A percentile compares a stretch with the other conserved stretches of the same genome.
Conservation (phyloP, 257 asterid species). For the Cinchona pubescens region DNA sequence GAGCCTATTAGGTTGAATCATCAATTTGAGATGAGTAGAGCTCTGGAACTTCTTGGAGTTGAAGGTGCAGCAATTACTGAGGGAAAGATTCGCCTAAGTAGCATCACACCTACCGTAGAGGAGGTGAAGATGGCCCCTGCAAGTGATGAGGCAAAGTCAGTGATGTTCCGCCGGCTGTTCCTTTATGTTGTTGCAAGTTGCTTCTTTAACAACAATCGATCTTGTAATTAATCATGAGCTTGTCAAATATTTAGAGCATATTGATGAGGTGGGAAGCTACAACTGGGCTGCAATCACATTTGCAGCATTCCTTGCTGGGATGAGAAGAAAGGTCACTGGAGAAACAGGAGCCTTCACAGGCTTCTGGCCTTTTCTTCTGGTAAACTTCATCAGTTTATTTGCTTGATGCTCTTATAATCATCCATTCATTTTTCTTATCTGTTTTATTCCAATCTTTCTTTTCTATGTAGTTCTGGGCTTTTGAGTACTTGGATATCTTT, state of each 20-base stretch:
- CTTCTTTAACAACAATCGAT: constrained; percentile 17
- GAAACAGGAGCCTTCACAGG: constrained; percentile 23
- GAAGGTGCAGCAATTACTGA: constrained; percentile 14
- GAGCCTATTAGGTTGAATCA: constrained; percentile 12
- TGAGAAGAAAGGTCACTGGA: constrained; percentile 25
- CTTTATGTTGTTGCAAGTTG: constrained; percentile 19
- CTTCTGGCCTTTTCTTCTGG: constrained; percentile 24
- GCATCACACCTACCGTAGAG: constrained; percentile 17
- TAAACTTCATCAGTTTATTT: not conserved
- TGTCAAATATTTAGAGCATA: constrained; percentile 15
- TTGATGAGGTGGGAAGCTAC: constrained; percentile 18
- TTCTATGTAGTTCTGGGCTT: constrained; percentile 16
- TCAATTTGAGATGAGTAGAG: constrained; percentile 12
- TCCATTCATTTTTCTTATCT: not conserved
- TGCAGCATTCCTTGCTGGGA: constrained; percentile 23
- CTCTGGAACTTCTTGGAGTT: constrained; percentile 20
- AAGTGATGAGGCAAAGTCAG: constrained; percentile 17
- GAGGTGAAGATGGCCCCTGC: constrained; percentile 18
- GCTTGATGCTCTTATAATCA: not conserved
- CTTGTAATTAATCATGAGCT: constrained; percentile 15
- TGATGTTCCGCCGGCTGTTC: constrained; percentile 17
- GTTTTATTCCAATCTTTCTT: not conserved
- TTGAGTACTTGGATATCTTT: constrained; percentile 18
- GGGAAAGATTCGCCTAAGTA: constrained; percentile 24
- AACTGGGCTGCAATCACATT: constrained; percentile 16